phyloP scores from a whole-genome alignment of 306 rosid genomes.

The Pyrus betulifolia region DNA sequence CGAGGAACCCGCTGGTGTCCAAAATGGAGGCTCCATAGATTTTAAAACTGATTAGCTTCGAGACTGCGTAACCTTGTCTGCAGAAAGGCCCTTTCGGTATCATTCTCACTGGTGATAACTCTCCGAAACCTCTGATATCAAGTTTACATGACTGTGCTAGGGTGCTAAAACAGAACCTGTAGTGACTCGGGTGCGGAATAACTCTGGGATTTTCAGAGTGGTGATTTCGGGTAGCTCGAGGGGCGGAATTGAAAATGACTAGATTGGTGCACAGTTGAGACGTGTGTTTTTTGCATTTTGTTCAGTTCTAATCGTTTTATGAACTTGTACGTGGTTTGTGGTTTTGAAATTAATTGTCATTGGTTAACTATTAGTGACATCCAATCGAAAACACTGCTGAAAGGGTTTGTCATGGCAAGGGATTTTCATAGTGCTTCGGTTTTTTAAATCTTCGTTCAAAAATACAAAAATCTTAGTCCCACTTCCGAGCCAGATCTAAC shows the following conservation, averaged over 20 bases:
- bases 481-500: too few species aligned
- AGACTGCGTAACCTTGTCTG: conserved; percentile 4
- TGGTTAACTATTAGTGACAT: neutral
- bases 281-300: neutral
- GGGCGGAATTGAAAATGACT: conserved; percentile 11
- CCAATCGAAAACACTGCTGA: too few species aligned
- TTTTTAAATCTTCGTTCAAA: too few species aligned
- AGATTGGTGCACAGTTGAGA: conserved; percentile 20
- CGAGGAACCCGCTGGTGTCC: conserved; percentile 47
- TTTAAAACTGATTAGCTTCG: conserved; percentile 40
- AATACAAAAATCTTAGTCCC: too few species aligned
- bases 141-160: conserved; percentile 15
- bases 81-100: conserved; percentile 14
- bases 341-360: neutral
- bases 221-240: conserved; percentile 22
- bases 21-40: conserved; percentile 43
- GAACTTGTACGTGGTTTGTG: conserved; percentile 2
- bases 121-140: conserved; percentile 22
- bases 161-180: conserved; percentile 19
- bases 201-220: conserved; percentile 19
- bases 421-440: too few species aligned
- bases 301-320: neutral
- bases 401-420: too few species aligned
- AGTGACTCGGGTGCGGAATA: conserved; percentile 25
- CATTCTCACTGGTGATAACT: conserved; percentile 13